Base-by-base conservation (phyloP, 192 early-diverging fungal genomes). In the Backusella circina region DNA sequence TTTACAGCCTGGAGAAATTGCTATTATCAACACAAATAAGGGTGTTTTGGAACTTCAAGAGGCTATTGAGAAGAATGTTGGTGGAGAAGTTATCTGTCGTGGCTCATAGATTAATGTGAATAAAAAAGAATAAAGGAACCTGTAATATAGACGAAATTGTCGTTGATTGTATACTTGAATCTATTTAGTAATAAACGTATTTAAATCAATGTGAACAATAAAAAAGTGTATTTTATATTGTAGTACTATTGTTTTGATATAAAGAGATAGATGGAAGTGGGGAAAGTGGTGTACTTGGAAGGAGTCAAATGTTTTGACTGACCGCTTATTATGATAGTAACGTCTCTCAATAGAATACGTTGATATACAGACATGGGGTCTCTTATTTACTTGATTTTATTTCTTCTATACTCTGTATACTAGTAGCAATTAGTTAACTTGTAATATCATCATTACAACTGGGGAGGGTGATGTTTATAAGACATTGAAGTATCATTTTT, bases 21-120 rank as follows among this genome's bases (percentile, higher is more conserved):
- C 96, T 44, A 93, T 98, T 67, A 77, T 99, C 31, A 90, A 93
- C 2, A 97, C 96, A 66, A 88, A 87, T 33, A 88, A 88, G 73
- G 97, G 97, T 16, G 90, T 99, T 9, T 75, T 98, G 71, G 96
- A 97, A 76, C 78, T 98, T 73, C 93, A 95, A 77, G 95, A 97
- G 44, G 97, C 97, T 3, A 78, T 98, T 67, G 84, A 90, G 79
- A 85, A 92, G 80, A 88, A 91, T 50, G 88, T 95, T 47, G 95
- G 95, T 32, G 97, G 96, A n/a, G 92, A 93, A 76, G 85, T 99
- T 37, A 80, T 99, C 54, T 94, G 91, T 77, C 86, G 93, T 71
- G 92, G 72, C 23, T 65, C 72, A 68, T 78, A 77, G 51, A 54
- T 39, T 26, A 70, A 39, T 33, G 32, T 33, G 32, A 66, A 66